Percentiles rank a stretch among this genome's conserved stretches.
phyloP scores from a whole-genome alignment of 495 filamentous ascomycete species.

The Monascus purpureus region DNA sequence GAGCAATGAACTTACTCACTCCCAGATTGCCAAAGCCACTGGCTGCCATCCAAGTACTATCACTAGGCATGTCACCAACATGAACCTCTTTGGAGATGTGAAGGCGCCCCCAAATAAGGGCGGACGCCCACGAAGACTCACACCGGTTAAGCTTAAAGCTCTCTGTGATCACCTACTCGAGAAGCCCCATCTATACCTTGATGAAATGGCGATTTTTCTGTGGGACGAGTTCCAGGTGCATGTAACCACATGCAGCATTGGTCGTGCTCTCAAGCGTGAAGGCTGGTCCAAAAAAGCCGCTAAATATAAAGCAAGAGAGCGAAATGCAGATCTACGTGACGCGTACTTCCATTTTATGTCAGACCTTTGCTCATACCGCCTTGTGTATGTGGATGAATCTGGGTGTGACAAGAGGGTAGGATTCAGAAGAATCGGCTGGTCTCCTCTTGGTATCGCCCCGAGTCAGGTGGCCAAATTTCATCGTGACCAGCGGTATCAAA shows the following conservation, averaged over 20 bases:
- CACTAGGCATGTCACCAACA: conserved; percentile 13
- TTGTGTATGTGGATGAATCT: too few relatives aligned
- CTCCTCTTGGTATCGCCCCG: conserved; percentile 12
- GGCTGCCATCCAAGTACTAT: conserved; percentile 11
- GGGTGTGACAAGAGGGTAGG: conserved; percentile 14
- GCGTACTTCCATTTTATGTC: conserved; percentile 17
- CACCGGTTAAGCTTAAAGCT: conserved; percentile 13
- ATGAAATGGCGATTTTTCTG: conserved; percentile 13
- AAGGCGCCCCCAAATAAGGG: conserved; percentile 13
- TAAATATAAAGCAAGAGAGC: background rate
- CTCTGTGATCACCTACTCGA: conserved; percentile 11
- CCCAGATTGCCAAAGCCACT: conserved; percentile 6
- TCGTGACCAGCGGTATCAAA: conserved; percentile 17
- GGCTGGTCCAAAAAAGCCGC: conserved; percentile 3
- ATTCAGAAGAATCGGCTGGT: conserved; percentile 10
- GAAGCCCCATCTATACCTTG: conserved; percentile 11
- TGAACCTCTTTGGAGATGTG: conserved; percentile 13
- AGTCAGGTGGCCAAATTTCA: conserved; percentile 14
- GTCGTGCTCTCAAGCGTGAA: conserved; percentile 4
- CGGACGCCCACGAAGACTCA: conserved; percentile 10
- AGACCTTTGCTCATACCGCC: conserved; percentile 11
- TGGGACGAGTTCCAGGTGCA: conserved; percentile 3
- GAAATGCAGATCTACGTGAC: conserved; percentile 17
- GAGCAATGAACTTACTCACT: conserved; percentile 7
- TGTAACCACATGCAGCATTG: conserved; percentile 1